Evolutionary conservation across 2,329 filamentous ascomycete species (phyloP).

Genomic region (Trichoderma simmonsii): DNA sequence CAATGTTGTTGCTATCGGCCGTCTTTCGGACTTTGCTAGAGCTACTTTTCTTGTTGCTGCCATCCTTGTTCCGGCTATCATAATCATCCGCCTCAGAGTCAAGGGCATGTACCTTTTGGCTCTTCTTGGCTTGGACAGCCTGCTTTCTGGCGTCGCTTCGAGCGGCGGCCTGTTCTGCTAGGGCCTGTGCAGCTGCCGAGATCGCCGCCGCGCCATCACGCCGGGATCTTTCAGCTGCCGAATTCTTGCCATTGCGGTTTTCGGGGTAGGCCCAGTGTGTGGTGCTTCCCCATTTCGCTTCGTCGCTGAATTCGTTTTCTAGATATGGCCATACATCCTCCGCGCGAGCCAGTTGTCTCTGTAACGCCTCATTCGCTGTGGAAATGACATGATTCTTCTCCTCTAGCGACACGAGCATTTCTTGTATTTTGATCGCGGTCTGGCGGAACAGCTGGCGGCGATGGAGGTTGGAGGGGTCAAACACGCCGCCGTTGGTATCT

Average conservation of each 20-base stretch:
- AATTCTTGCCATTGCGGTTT: conserved; percentile 65
- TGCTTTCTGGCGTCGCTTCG: conserved; percentile 84
- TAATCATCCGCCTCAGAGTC: conserved; percentile 80
- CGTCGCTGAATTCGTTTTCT: conserved; percentile 85
- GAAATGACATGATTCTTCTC: conserved; percentile 97
- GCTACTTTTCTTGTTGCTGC: conserved; percentile 58
- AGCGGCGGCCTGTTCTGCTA: conserved; percentile 79
- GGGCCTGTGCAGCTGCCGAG: conserved; percentile 70
- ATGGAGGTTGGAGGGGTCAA: conserved; percentile 57
- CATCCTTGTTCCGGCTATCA: conserved; percentile 48
- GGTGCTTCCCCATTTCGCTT: conserved; percentile 86
- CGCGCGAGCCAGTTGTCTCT: conserved; percentile 78
- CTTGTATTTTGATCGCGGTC: conserved; percentile 72
- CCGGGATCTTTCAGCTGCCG: conserved; percentile 69
- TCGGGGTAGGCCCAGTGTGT: conserved; percentile 96
- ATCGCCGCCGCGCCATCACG: conserved; percentile 76
- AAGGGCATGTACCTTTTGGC: conserved; percentile 62
- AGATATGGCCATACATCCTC: conserved; percentile 85
- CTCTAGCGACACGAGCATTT: conserved; percentile 86
- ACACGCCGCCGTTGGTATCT: conserved; percentile 45
- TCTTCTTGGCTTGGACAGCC: conserved; percentile 73
- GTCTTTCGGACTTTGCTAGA: conserved; percentile 63
- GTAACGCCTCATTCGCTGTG: conserved; percentile 84
- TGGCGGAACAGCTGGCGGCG: conserved; percentile 74
- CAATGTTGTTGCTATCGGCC: conserved; percentile 53